Evolutionary conservation across 164 flowering plant species (phyloP), one percentile per base, ranked within the genome.

Genomic region (Dillenia turbinata): DNA sequence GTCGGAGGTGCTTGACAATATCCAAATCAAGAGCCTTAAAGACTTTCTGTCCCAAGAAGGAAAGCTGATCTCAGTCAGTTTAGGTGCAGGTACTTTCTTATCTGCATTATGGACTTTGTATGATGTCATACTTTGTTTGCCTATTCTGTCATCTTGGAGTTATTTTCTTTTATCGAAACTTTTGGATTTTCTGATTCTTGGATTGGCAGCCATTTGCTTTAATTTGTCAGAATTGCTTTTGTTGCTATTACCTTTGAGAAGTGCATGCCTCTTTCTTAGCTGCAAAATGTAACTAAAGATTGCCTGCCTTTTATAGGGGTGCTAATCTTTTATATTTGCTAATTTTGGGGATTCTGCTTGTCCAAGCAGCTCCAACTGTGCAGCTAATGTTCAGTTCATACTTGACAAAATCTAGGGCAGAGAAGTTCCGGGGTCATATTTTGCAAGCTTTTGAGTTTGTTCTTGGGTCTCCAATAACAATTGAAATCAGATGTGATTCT

Each of bases 401-500:
- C 52, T 56, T 67, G 47, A 73, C 81, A 17, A 90, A 87, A 73
- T 71, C 88, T 10, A 85, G 76, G 71, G 97, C 94, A 33, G 97
- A 95, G 69, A 86, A 83, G 65, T 78, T 77, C 62, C 79, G 76
- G 57, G 78, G 67, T n/a, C 77, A 82, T 52, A 86, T 95, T 56
- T 76, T 90, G 54, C 89, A 86, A 78, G 97, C 97, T 66, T 95
- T 95, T 79, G 96, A 90, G 68, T 74, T 86, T 56, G 83, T 83
- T 71, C 87, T 95, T 62, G 86, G 83, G n/a, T 81, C 89, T 51
- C 83, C 94, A 8, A 81, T 88, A 52, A 84, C 80, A 44, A 71
- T 95, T 55, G 97, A 92, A 75, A 88, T 92, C 44, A 82, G 87
- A 73, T 79, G 75, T 62, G 90, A 86, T 61, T 47, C 81, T 16